Base-by-base conservation (phyloP, 805 yeast genomes). In the Starmerella gropengiesseri region DNA sequence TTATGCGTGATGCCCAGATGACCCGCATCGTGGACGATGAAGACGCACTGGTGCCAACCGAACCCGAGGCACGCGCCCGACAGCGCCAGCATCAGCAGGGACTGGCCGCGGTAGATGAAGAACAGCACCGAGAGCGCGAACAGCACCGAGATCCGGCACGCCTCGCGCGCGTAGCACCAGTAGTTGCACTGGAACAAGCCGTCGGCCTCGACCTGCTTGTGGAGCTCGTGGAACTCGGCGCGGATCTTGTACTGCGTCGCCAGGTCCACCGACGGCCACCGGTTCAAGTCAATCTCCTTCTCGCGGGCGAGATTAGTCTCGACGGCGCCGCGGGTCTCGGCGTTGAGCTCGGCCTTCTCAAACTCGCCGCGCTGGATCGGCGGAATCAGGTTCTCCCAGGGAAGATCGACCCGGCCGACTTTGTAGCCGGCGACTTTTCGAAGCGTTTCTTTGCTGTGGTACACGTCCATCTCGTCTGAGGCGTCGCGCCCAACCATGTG, bases 401-500 rank as follows among this genome's bases (percentile, higher is more conserved):
- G 64, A 45, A 66, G 60, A 43, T 77, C 75, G 6, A 84, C 74
- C 11, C 54, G 57, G 1, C 95, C 95, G 12, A 85, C 69, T 43
- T 64, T 70, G 72, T 73, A 86, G 30, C 61, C 68, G n/a, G 57
- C 54, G 59, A 82, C 79, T 0, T 61, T 60, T 3, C 46, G 37
- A 7, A 71, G 62, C 0, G 91, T 73, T 38, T 74, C 80, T 11
- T 68, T 74, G 33, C 73, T 59, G 57, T 85, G 95, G 55, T 83
- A 85, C 7, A 87, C 86, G 41, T 77, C 72, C 82, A 85, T 84
- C 59, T 86, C 95, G 58, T 84, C 94, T 0, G 91, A 78, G 17
- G 94, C 94, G 61, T 85, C 94, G 44, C 89, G 64, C 2, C 95
- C 95, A 3, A 85, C 73, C 79, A 85, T 69, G 60, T 86, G 95